phyloP scores from a whole-genome alignment of 2,329 filamentous ascomycete species.

The Penicillium sp. region DNA sequence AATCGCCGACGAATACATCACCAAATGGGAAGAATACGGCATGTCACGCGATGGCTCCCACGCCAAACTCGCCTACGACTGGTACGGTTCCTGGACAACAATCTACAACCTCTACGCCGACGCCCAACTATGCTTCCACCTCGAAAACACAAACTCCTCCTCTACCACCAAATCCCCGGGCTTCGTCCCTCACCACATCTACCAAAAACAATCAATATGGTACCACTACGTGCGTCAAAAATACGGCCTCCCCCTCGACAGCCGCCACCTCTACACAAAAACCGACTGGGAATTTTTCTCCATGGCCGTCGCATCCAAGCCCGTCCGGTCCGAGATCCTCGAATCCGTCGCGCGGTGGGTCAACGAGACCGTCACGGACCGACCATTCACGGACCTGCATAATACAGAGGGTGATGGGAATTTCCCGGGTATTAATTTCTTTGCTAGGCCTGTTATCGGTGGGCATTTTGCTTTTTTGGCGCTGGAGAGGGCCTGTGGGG shows the following conservation, averaged over 20 bases:
- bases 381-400: slow-evolving; percentile 81
- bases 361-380: slow-evolving; percentile 79
- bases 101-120: slow-evolving; percentile 87
- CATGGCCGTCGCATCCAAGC: slow-evolving; percentile 74
- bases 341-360: slow-evolving; percentile 79
- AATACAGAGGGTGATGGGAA: slow-evolving; percentile 77
- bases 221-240: slow-evolving; percentile 78
- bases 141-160: slow-evolving; percentile 51
- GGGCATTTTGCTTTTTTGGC: slow-evolving; percentile 86
- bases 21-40: slow-evolving; percentile 73
- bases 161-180: slow-evolving; percentile 42
- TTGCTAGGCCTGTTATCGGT: slow-evolving; percentile 81
- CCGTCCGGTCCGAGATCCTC: slow-evolving; percentile 73
- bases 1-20: slow-evolving; percentile 70
- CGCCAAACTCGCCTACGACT: slow-evolving; percentile 79
- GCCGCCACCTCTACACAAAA: slow-evolving; percentile 82
- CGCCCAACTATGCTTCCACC: slow-evolving; percentile 79
- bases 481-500: slow-evolving; percentile 78
- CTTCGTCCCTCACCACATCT: slow-evolving; percentile 77
- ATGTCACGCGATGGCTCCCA: slow-evolving; percentile 73
- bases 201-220: slow-evolving; percentile 80
- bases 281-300: slow-evolving; percentile 93
- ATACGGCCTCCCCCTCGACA: slow-evolving; percentile 83
- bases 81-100: slow-evolving; percentile 81
- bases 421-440: slow-evolving; percentile 77